phyloP scores from a whole-genome alignment of 805 yeast species.

The Candida boleticola region DNA sequence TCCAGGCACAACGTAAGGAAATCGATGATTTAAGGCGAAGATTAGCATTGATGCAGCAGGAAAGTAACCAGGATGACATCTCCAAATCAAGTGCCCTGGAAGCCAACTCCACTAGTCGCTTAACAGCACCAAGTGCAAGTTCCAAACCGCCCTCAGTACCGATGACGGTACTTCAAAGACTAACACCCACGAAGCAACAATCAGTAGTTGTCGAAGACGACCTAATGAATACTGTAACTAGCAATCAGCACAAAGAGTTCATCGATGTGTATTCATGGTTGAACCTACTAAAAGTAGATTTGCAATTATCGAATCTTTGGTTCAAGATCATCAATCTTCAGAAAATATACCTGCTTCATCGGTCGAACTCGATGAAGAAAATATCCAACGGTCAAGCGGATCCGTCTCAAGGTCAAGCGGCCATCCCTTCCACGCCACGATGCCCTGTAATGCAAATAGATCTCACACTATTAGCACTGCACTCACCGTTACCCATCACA shows the following conservation, averaged over 20 bases:
- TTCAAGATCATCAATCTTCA: slow-evolving; percentile 38
- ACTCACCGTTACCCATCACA: slow-evolving; percentile 9
- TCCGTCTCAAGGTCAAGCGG: no score
- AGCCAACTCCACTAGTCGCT: background rate
- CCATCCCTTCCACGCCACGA: no score
- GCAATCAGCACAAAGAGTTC: slow-evolving; percentile 8
- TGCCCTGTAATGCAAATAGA: slow-evolving; percentile 44
- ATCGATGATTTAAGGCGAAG: slow-evolving; percentile 32
- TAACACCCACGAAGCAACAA: slow-evolving; percentile 3
- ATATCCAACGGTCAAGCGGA: slow-evolving; percentile 6
- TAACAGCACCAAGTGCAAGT: background rate
- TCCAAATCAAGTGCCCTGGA: background rate
- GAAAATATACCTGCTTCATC: slow-evolving; percentile 38
- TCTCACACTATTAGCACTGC: slow-evolving; percentile 33
- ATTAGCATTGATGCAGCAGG: slow-evolving; percentile 16
- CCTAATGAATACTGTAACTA: slow-evolving; percentile 7
- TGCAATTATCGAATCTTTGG: slow-evolving; percentile 41
- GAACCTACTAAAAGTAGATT: slow-evolving; percentile 37
- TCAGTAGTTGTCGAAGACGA: slow-evolving; percentile 17
- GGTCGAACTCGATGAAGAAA: slow-evolving; percentile 18
- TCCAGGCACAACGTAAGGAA: slow-evolving; percentile 25
- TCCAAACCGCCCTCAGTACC: background rate
- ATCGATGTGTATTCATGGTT: slow-evolving; percentile 38
- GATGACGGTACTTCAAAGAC: slow-evolving; percentile 4
- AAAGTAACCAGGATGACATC: background rate